phyloP scores from a whole-genome alignment of 2,329 filamentous ascomycete species.

The Penicillium palitans region DNA sequence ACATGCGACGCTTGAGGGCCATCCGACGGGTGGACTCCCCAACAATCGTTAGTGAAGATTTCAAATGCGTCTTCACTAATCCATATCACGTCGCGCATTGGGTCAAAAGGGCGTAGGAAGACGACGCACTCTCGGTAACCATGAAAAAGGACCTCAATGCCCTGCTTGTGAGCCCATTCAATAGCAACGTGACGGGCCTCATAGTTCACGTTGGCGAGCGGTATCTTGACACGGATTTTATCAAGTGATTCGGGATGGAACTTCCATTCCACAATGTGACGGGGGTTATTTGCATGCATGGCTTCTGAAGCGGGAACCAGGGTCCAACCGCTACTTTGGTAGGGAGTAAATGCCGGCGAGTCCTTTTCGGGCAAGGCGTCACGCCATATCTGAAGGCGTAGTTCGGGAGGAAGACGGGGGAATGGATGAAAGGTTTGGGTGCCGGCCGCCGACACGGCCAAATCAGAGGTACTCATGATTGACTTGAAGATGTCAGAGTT shows the following conservation, averaged over 20 bases:
- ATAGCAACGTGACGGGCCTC: not conserved
- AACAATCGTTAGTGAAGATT: not conserved
- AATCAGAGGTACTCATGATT: not conserved
- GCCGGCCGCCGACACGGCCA: not conserved
- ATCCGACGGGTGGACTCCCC: accelerated
- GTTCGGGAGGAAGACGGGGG: not conserved
- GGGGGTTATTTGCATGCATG: accelerated
- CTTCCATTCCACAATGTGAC: not conserved
- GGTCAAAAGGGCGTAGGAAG: not conserved
- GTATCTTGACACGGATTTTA: not conserved
- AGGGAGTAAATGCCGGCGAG: not conserved
- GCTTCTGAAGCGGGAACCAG: not conserved
- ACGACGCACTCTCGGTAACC: not conserved
- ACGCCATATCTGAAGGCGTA: not conserved
- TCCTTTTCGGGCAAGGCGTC: not conserved
- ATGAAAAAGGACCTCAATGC: not conserved
- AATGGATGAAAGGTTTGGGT: not conserved
- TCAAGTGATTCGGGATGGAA: not conserved
- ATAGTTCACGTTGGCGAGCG: not conserved
- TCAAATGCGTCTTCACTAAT: not conserved
- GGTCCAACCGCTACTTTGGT: not conserved
- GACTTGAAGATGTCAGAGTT: not conserved
- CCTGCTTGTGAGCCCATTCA: not conserved
- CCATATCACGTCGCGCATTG: not conserved
- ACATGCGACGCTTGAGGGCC: too few species aligned